Evolutionary conservation across 1,284 basidiomycete species (phyloP).

Genomic region (Macrocystidia cucumis): DNA sequence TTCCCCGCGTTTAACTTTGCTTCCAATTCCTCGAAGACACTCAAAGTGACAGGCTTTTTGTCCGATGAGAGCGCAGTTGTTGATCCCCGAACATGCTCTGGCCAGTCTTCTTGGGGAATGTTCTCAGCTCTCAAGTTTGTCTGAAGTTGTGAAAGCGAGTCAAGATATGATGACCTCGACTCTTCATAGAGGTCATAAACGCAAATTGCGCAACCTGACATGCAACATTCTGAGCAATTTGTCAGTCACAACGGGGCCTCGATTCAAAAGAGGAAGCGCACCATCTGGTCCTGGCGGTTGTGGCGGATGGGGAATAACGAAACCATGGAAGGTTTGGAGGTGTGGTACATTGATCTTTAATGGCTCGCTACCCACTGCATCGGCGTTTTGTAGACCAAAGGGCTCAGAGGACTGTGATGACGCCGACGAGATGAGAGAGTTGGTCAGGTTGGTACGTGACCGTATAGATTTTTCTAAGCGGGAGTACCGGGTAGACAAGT

Average conservation of each 20-base stretch:
- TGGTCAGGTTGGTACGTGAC: constrained; percentile 9
- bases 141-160: constrained; percentile 44
- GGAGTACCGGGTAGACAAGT: constrained; percentile 39
- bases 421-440: not conserved
- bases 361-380: constrained; percentile 6
- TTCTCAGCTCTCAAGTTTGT: constrained; percentile 36
- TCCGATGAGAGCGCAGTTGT: constrained; percentile 6
- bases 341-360: no score
- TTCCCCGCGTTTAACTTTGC: constrained; percentile 37
- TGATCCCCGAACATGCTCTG: constrained; percentile 27
- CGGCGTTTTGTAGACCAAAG: not conserved
- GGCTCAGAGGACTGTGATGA: not conserved
- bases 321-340: constrained; percentile 38
- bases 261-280: constrained; percentile 20
- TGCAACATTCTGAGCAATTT: constrained; percentile 68
- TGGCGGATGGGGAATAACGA: constrained; percentile 53
- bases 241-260: constrained; percentile 4
- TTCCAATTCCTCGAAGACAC: constrained; percentile 66
- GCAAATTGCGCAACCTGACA: constrained; percentile 87
- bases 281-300: constrained; percentile 58
- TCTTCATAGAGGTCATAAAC: constrained; percentile 86
- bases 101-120: constrained; percentile 65
- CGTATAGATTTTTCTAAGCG: constrained; percentile 45
- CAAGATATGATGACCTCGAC: constrained; percentile 58
- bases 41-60: constrained; percentile 29